phyloP scores from a whole-genome alignment of 352 stramenopile species.

The Globisporangium spiculum region DNA sequence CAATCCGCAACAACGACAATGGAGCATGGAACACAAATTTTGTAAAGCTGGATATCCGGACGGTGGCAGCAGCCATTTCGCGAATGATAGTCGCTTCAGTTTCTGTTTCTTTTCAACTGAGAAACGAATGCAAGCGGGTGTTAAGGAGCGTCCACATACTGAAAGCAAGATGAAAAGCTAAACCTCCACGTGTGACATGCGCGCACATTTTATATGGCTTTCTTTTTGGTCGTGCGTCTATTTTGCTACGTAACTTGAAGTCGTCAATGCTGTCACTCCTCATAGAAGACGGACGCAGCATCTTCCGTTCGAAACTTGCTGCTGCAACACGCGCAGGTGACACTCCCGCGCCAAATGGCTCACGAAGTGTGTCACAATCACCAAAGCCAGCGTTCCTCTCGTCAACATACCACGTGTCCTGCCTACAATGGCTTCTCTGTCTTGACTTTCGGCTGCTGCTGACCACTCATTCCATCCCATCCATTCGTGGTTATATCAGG shows the following conservation, averaged over 20 bases:
- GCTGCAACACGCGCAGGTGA: not conserved
- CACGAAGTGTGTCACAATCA: not conserved
- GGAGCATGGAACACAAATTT: not conserved
- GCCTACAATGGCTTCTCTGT: not conserved
- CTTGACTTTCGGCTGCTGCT: not conserved
- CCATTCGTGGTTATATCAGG: not conserved
- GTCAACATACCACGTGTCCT: not conserved
- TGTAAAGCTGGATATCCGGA: not conserved
- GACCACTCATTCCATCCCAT: not conserved
- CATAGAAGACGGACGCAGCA: not conserved
- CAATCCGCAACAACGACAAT: not conserved
- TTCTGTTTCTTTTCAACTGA: slow-evolving; percentile 3
- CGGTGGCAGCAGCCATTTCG: not conserved
- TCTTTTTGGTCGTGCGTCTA: not conserved
- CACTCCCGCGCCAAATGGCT: not conserved
- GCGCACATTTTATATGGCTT: not conserved
- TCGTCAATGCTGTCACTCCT: slow-evolving; percentile 8
- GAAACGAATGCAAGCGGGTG: not conserved
- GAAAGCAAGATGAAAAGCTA: not conserved
- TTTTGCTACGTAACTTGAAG: slow-evolving; percentile 1
- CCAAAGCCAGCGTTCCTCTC: not conserved
- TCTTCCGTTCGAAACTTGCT: not conserved
- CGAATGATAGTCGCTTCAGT: slow-evolving; percentile 12
- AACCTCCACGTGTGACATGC: slow-evolving; percentile 2
- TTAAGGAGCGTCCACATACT: not conserved